phyloP scores from a whole-genome alignment of 2,329 filamentous ascomycete genomes.

The Blastomyces silverae region DNA sequence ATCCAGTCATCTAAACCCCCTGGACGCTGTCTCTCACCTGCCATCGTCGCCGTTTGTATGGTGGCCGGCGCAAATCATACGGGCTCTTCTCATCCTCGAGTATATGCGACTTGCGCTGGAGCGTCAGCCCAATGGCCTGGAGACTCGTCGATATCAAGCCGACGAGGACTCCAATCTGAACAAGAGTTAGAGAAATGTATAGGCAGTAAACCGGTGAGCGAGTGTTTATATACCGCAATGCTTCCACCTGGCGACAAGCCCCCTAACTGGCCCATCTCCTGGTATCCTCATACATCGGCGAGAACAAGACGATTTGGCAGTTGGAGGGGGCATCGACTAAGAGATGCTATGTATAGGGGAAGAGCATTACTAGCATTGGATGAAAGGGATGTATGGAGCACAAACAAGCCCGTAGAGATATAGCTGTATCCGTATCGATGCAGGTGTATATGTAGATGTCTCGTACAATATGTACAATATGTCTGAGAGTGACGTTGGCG shows the following conservation, averaged over 20 bases:
- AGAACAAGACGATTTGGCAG: slow-evolving; percentile 30
- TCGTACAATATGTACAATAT: too few relatives aligned
- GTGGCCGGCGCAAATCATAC: slow-evolving; percentile 71
- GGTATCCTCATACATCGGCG: slow-evolving; percentile 34
- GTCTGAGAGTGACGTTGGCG: slow-evolving; percentile 5
- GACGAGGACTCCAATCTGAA: slow-evolving; percentile 81
- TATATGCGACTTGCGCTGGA: slow-evolving; percentile 96
- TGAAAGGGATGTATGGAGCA: background rate
- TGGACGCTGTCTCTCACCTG: slow-evolving; percentile 50
- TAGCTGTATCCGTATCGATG: too few relatives aligned
- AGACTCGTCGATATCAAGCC: slow-evolving; percentile 89
- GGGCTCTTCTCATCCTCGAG: slow-evolving; percentile 88
- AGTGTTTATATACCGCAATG: slow-evolving; percentile 55
- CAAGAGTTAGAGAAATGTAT: slow-evolving; percentile 8
- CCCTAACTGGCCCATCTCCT: slow-evolving; percentile 62
- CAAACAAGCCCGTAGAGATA: background rate
- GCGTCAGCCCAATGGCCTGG: slow-evolving; percentile 87
- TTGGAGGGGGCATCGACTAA: slow-evolving; percentile 29
- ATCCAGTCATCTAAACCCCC: background rate
- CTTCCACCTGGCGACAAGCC: slow-evolving; percentile 71
- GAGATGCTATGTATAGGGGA: slow-evolving; percentile 5
- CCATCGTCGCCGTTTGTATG: slow-evolving; percentile 87
- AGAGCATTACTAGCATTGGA: background rate
- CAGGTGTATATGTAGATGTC: background rate
- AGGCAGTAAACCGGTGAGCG: slow-evolving; percentile 4